These are phyloP conservation scores for Quercus parvula DNA, from an alignment of 306 rosid genomes.

Conservation along the genomic window DNA sequence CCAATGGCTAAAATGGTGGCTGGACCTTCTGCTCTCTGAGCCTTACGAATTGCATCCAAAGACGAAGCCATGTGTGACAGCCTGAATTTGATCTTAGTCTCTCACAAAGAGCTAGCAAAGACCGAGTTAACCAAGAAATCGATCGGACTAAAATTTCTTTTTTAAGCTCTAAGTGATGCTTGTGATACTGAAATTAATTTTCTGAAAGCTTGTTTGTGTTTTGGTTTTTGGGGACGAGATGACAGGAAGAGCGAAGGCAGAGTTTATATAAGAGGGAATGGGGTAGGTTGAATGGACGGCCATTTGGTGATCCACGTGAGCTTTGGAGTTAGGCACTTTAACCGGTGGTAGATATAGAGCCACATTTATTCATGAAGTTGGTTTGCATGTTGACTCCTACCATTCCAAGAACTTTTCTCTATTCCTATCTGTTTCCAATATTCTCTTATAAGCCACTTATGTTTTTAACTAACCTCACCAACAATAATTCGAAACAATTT, in stretches of 20 bases:
- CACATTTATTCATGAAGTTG: background rate
- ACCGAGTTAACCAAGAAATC: background rate
- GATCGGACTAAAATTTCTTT: no score
- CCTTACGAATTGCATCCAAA: constrained; percentile 45
- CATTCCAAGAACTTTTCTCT: background rate
- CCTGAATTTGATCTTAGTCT: background rate
- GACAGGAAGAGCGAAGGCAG: no score
- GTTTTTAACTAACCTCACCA: background rate
- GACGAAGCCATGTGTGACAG: constrained; percentile 28
- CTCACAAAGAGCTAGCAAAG: background rate
- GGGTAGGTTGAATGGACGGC: background rate
- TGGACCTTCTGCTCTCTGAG: constrained; percentile 50
- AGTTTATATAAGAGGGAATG: background rate
- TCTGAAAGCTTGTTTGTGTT: background rate
- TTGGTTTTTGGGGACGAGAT: background rate
- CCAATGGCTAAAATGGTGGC: constrained; percentile 55
- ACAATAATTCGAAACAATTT: no score
- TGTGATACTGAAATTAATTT: no score
- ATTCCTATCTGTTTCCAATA: background rate
- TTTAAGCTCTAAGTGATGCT: no score
- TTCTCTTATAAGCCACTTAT: background rate
- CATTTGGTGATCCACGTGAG: constrained; percentile 6
- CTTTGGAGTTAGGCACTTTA: background rate
- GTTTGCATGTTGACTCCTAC: no score
- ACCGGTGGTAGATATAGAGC: background rate